phyloP scores from a whole-genome alignment of 352 stramenopile genomes.

The Globisporangium polare region DNA sequence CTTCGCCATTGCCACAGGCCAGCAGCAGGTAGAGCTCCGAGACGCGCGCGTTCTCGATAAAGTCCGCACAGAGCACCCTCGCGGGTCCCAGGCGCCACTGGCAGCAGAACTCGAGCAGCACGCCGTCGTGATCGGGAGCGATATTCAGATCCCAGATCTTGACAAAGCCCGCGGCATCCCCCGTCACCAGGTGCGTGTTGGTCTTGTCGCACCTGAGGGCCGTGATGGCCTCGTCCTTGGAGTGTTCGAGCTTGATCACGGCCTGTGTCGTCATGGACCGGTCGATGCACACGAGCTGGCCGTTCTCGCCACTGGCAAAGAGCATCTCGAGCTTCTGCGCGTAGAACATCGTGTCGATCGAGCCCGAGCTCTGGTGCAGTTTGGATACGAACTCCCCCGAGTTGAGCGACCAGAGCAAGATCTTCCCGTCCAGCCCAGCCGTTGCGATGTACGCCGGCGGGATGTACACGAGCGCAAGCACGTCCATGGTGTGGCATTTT shows the following conservation, averaged over 20 bases:
- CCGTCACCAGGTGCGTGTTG: slow-evolving; percentile 56
- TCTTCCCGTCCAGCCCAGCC: slow-evolving; percentile 60
- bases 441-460: slow-evolving; percentile 69
- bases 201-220: slow-evolving; percentile 50
- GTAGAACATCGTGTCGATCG: slow-evolving; percentile 70
- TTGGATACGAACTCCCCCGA: slow-evolving; percentile 63
- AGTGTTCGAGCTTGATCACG: slow-evolving; percentile 33
- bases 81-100: slow-evolving; percentile 38
- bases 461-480: slow-evolving; percentile 64
- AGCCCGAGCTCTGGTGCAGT: slow-evolving; percentile 52
- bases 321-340: slow-evolving; percentile 69
- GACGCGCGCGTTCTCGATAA: slow-evolving; percentile 60
- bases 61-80: slow-evolving; percentile 48
- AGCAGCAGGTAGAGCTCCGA: slow-evolving; percentile 60
- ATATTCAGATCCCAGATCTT: slow-evolving; percentile 70
- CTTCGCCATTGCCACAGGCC: slow-evolving; percentile 55
- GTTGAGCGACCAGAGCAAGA: slow-evolving; percentile 78
- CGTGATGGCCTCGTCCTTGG: slow-evolving; percentile 42
- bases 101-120: slow-evolving; percentile 53
- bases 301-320: slow-evolving; percentile 59
- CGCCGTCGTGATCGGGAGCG: slow-evolving; percentile 43
- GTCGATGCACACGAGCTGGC: slow-evolving; percentile 63
- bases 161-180: slow-evolving; percentile 48
- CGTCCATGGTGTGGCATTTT: slow-evolving; percentile 62
- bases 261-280: slow-evolving; percentile 56